Percentiles rank a stretch among this genome's conserved stretches.
Evolutionary conservation across 1,284 basidiomycete genomes (phyloP).

Genomic region (Rhodotorula mucilaginosa): DNA sequence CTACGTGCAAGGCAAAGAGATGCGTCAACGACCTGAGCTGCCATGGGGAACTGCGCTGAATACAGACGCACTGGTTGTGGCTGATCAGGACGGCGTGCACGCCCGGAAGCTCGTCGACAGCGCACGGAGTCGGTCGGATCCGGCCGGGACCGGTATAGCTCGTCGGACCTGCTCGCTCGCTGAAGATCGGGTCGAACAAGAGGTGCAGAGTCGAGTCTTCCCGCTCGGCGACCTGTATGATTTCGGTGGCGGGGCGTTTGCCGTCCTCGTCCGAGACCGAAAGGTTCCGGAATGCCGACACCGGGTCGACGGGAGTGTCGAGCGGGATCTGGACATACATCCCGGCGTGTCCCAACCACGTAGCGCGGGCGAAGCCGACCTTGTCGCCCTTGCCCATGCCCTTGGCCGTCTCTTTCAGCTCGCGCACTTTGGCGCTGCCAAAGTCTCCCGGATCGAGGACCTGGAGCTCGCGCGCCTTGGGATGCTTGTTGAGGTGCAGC

Average conservation of each 20-base stretch:
- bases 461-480: slow-evolving; percentile 31
- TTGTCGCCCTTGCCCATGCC: slow-evolving; percentile 25
- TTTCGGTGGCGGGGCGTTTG: slow-evolving; percentile 2
- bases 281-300: neutral
- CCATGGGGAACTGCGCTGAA: no score
- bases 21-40: neutral
- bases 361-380: slow-evolving; percentile 29
- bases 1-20: slow-evolving; percentile 12
- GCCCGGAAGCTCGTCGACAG: slow-evolving; percentile 41
- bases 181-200: slow-evolving; percentile 46
- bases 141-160: slow-evolving; percentile 42
- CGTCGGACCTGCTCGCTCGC: slow-evolving; percentile 43
- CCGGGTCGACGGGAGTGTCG: slow-evolving; percentile 10
- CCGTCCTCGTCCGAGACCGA: neutral
- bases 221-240: neutral
- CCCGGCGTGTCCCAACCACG: slow-evolving; percentile 43
- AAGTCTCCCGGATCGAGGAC: slow-evolving; percentile 32
- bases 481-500: slow-evolving; percentile 26
- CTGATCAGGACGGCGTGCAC: slow-evolving; percentile 44
- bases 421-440: slow-evolving; percentile 20
- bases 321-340: slow-evolving; percentile 35
- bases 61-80: slow-evolving; percentile 44
- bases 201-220: slow-evolving; percentile 32
- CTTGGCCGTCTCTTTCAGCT: slow-evolving; percentile 6
- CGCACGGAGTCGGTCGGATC: slow-evolving; percentile 38